A percentile compares a stretch with the other conserved stretches of the same genome.
Conservation (phyloP, 2,329 filamentous ascomycete species). For the Lecanicillium sp. region DNA sequence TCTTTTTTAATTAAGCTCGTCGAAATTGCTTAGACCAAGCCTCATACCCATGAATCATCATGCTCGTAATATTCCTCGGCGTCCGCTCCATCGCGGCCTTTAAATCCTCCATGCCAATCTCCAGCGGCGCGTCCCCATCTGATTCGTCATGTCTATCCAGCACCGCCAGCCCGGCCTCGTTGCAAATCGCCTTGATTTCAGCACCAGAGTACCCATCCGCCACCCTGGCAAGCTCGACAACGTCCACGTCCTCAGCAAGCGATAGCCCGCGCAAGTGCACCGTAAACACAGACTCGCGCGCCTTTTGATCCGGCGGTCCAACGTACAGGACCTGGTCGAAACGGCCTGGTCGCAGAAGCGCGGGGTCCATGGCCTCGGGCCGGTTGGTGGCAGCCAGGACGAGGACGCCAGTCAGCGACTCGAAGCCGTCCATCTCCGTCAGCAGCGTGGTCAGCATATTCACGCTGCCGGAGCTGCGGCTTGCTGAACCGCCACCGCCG, state of each 20-base stretch:
- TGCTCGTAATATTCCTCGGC: conserved; percentile 49
- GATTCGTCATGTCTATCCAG: conserved; percentile 26
- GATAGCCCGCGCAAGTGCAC: conserved; percentile 56
- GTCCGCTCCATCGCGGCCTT: conserved; percentile 34
- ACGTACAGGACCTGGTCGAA: conserved; percentile 84
- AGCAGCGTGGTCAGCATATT: conserved; percentile 85
- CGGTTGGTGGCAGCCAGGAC: conserved; percentile 89
- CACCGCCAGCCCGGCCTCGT: conserved; percentile 34
- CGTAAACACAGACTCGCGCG: conserved; percentile 66
- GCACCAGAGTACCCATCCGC: conserved; percentile 80
- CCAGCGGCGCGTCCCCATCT: conserved; percentile 19
- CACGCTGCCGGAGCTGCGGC: conserved; percentile 41
- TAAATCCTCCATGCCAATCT: conserved; percentile 35
- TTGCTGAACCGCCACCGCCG: conserved; percentile 26
- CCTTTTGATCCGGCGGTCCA: conserved; percentile 65
- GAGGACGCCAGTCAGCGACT: conserved; percentile 72
- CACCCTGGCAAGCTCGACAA: conserved; percentile 50
- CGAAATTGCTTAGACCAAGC: conserved; percentile 40
- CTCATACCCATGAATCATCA: conserved; percentile 51
- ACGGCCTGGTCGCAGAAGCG: conserved; percentile 75
- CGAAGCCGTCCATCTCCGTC: conserved; percentile 94
- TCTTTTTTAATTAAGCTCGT: conserved; percentile 9
- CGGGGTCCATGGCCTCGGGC: conserved; percentile 77
- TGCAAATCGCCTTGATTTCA: conserved; percentile 57
- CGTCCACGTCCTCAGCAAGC: conserved; percentile 54